Base-by-base conservation (phyloP, 2,329 filamentous ascomycete genomes). In the Tolypocladium amazonense region DNA sequence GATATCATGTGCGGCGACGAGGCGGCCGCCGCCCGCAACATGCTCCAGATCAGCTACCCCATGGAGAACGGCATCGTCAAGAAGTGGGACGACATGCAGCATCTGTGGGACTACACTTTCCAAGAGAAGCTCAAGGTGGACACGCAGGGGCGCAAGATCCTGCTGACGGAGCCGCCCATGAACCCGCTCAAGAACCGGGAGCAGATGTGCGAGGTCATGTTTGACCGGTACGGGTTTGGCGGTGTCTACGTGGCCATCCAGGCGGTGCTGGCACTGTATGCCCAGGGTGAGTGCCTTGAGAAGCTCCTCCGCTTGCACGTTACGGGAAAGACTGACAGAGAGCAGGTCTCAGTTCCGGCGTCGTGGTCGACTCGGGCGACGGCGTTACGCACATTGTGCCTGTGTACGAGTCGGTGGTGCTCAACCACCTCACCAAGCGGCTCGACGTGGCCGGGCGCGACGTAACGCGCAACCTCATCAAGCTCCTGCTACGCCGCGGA, bases 1-100 rank as follows among this genome's bases (percentile, higher is more conserved):
- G 94, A 99, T 79, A 97, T 99, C 73, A 99, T 99, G 94, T 97
- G 93, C 78, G 94, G 94, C 73, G 94, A 99, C 78, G 93, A 99
- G 79, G 94, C 94, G 56, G 92, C 94, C 20, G 92, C 92, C 58
- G 93, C 94, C 66, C 87, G 94, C 70, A 96, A 90, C 63, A 96
- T 97, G 92, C 86, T 99, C 62, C 94, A 99, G 76, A 95, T 99
- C 72, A 96, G 89, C 76, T 99, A 99, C 75, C 94, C 94, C 68
- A 99, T 99, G 94, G 94, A 99, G 77, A 99, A 99, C 75, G 94
- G 94, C 70, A 97, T 99, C 70, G 92, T 99, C 67, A 97, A 97
- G 84, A 92, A 92, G 72, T 99, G 94, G 94, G 94, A 99, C 68
- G 94, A 99, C 76, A 99, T 99, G 94, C 90, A 96, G 80, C 93